Conservation (phyloP, 2,329 filamentous ascomycete genomes). For the Emergomyces orientalis region DNA sequence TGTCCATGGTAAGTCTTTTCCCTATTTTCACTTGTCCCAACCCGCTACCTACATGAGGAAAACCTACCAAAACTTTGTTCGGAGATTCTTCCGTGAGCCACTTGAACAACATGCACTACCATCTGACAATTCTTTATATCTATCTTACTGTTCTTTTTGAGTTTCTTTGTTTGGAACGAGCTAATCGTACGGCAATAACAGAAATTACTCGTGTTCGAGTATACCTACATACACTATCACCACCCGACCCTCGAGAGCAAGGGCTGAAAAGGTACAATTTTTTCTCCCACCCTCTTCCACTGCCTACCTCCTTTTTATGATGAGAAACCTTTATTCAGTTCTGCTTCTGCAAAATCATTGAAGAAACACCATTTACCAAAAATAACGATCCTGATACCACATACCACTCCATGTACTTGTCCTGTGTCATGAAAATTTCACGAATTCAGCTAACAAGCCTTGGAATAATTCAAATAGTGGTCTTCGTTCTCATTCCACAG, state of each 20-base stretch:
- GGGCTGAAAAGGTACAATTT: not conserved
- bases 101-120: slow-evolving; percentile 54
- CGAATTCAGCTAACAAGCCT: not conserved
- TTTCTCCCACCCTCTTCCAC: not conserved
- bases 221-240: not conserved
- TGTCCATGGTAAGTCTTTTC: not conserved
- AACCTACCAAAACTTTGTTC: slow-evolving; percentile 44
- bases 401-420: not conserved
- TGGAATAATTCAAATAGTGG: not conserved
- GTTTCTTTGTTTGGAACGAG: slow-evolving; percentile 5
- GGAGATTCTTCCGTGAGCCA: slow-evolving; percentile 47
- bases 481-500: not conserved
- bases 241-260: not conserved
- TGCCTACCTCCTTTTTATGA: slow-evolving; percentile 28
- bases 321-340: slow-evolving; percentile 50
- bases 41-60: slow-evolving; percentile 39
- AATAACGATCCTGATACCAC: slow-evolving; percentile 40
- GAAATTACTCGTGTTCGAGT: slow-evolving; percentile 4
- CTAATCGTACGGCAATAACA: not conserved
- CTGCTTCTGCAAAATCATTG: slow-evolving; percentile 53
- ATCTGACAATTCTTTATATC: slow-evolving; percentile 37
- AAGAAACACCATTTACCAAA: slow-evolving; percentile 49
- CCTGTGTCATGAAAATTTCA: not conserved
- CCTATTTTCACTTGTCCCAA: not conserved
- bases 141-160: slow-evolving; percentile 14